phyloP scores from a whole-genome alignment of 768 basidiomycete species.

The Dendrothele bispora region DNA sequence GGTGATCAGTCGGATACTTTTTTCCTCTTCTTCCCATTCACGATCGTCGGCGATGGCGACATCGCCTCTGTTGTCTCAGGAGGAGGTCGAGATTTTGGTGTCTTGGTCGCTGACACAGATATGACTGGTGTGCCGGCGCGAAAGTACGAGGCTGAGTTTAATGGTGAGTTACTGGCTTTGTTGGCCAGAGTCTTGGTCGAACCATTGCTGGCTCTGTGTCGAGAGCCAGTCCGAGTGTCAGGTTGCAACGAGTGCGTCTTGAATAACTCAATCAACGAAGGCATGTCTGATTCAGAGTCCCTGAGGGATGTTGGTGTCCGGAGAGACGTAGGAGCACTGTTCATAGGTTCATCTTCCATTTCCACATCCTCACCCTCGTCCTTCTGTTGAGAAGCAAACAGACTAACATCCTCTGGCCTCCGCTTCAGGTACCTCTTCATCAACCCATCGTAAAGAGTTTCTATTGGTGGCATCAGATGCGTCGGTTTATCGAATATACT shows the following conservation, averaged over 20 bases:
- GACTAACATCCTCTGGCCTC: constrained; percentile 15
- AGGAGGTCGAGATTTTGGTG: constrained; percentile 15
- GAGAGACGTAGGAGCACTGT: constrained; percentile 11
- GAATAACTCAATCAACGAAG: constrained; percentile 64
- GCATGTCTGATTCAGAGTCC: constrained; percentile 48
- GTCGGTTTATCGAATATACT: constrained; percentile 67
- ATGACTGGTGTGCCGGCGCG: too few species aligned
- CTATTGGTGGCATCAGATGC: constrained; percentile 75
- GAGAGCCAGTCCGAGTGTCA: too few species aligned
- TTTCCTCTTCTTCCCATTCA: constrained; percentile 57
- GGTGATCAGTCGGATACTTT: constrained; percentile 35
- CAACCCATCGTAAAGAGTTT: constrained; percentile 64
- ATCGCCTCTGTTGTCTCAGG: constrained; percentile 1
- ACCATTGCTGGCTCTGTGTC: too few species aligned
- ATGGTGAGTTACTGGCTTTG: too few species aligned
- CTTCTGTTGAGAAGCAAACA: constrained; percentile 8
- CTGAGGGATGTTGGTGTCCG: constrained; percentile 20
- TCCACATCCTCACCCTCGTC: constrained; percentile 38
- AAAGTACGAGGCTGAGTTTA: too few species aligned
- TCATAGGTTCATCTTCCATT: constrained; percentile 42
- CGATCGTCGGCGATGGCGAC: constrained; percentile 20
- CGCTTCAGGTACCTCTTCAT: constrained; percentile 36
- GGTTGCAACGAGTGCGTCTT: constrained; percentile 42
- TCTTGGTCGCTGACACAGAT: too few species aligned
- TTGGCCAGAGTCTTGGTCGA: too few species aligned